Evolutionary conservation across 345 rosid genomes (phyloP), one percentile per base, ranked within the genome.

Genomic region (Moricandia arvensis): DNA sequence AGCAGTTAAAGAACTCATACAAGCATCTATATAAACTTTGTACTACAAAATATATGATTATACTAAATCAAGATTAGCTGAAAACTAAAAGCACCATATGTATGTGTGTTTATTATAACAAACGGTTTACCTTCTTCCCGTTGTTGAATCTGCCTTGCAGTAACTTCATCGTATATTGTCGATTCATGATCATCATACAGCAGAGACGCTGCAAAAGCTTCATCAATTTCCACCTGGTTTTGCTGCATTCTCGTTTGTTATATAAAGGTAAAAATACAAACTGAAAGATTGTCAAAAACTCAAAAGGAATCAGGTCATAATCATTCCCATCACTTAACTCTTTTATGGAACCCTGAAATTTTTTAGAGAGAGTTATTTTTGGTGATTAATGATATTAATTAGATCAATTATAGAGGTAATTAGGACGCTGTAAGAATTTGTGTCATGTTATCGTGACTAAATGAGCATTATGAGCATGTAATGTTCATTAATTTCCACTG

Each of bases 121-220:
- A 73, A 11, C 16, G 6, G 41, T 55, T 35, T 73, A 73, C 70
- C 76, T 73, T 73, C 55, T 63, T 72, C 57, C 15, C 60, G 38
- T 30, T 33, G 16, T 43, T 71, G 75, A n/a, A 58, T 6, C 5
- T 69, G 54, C 0, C 8, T 18, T 24, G 73, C 35, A 55, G 13
- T 55, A 55, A 21, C n/a, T 55, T 18, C 49, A 69, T 69, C 73
- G 11, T 8, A 2, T 58, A 37, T 15, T 27, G 54, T 38, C 18
- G 24, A 51, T 17, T 66, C 59, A 2, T 49, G 26, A 37, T 2
- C 1, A 58, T 58, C 73, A 6, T 69, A 69, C 11, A 69, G 2
- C 18, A 71, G 8, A 71, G 59, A 71, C 29, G 31, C 43, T 9
- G 66, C 75, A 30, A 71, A 59, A 26, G 66, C 74, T 59, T 71